Evolutionary conservation across 768 basidiomycete species (phyloP).

Genomic region (Hericium alpestre): DNA sequence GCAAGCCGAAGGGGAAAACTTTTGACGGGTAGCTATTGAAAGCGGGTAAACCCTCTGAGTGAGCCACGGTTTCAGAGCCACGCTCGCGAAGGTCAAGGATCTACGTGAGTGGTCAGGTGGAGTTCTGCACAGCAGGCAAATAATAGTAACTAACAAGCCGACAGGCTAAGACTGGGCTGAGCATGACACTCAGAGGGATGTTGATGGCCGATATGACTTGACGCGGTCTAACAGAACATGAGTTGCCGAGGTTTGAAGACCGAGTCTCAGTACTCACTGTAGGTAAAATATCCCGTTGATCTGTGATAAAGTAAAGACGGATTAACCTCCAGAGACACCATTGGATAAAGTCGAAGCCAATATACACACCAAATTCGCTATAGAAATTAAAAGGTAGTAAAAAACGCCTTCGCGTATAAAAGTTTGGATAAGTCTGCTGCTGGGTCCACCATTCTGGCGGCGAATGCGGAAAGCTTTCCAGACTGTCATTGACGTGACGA

Average conservation of each 20-base stretch:
- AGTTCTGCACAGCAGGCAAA: not conserved
- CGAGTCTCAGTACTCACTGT: conserved; percentile 38
- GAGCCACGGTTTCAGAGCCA: conserved; percentile 66
- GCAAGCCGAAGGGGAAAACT: conserved; percentile 10
- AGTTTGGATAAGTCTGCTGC: conserved; percentile 72
- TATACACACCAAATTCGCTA: conserved; percentile 55
- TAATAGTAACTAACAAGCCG: conserved; percentile 40
- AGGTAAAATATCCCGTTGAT: conserved; percentile 81
- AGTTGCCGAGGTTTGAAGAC: conserved; percentile 1
- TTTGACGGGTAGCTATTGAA: conserved; percentile 9
- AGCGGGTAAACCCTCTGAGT: conserved; percentile 30
- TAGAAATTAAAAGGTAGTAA: conserved; percentile 79
- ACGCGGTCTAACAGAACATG: conserved; percentile 43
- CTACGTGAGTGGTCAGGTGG: conserved; percentile 22
- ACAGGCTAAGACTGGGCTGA: conserved; percentile 70
- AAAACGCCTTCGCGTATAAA: conserved; percentile 81
- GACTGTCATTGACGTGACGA: conserved; percentile 73
- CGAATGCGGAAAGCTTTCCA: conserved; percentile 72
- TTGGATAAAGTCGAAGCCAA: not conserved
- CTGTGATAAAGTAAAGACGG: conserved; percentile 14
- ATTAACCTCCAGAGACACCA: not conserved
- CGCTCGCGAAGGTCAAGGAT: conserved; percentile 78
- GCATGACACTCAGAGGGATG: conserved; percentile 78
- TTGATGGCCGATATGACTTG: conserved; percentile 78
- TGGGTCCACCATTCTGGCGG: conserved; percentile 63